Percentiles rank a stretch among this genome's conserved stretches.
phyloP scores from a whole-genome alignment of 176 grass and related monocot genomes.

The Saccharum spontaneum region DNA sequence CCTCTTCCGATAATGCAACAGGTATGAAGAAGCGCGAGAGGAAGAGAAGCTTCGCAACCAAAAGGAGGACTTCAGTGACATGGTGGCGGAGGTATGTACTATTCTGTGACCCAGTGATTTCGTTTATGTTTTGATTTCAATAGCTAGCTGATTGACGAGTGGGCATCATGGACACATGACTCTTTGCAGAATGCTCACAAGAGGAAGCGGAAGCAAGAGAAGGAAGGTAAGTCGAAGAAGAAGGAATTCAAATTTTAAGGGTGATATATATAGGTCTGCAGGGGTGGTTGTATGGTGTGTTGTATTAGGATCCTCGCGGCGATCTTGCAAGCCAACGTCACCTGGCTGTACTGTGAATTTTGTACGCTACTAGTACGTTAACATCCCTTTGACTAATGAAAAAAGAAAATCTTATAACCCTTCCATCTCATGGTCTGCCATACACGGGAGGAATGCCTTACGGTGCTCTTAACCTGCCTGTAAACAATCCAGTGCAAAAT shows the following conservation, averaged over 20 bases:
- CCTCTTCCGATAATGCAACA: constrained; percentile 21
- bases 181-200: constrained; percentile 74
- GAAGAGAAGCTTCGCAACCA: constrained; percentile 89
- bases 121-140: neutral
- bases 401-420: too few species aligned
- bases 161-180: neutral
- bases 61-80: constrained; percentile 98
- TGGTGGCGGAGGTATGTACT: constrained; percentile 83
- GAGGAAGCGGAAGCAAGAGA: constrained; percentile 90
- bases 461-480: constrained; percentile 44
- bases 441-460: constrained; percentile 64
- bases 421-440: constrained; percentile 68
- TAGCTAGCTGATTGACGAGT: neutral
- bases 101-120: neutral
- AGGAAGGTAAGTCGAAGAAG: constrained; percentile 90
- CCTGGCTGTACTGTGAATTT: neutral
- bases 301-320: neutral
- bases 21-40: constrained; percentile 88
- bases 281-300: neutral
- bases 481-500: constrained; percentile 49
- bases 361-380: neutral
- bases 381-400: neutral
- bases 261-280: neutral
- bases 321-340: neutral
- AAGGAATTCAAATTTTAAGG: constrained; percentile 96